Conservation (phyloP, 2,329 filamentous ascomycete genomes). For the Whalleya microplaca region DNA sequence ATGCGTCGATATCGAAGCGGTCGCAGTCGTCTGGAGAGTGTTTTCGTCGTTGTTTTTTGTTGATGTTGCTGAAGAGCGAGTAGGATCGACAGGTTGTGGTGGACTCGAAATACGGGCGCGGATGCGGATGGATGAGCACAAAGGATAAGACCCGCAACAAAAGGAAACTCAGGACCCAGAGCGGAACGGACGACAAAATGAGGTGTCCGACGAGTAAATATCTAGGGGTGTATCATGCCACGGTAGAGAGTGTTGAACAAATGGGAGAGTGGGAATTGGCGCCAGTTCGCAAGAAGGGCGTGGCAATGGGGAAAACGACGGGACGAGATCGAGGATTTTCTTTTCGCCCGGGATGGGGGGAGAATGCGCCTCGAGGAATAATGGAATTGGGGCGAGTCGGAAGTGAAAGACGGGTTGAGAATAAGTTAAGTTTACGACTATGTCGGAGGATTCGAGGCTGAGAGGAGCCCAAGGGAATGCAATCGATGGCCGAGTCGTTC, state of each 20-base stretch:
- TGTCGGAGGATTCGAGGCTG: constrained; percentile 30
- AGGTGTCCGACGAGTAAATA: constrained; percentile 18
- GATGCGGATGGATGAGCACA: constrained; percentile 26
- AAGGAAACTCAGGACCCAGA: constrained; percentile 27
- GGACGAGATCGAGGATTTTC: constrained; percentile 23
- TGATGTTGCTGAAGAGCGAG: constrained; percentile 4
- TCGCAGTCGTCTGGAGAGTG: constrained; percentile 15
- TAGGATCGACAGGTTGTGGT: constrained; percentile 14
- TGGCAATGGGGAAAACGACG: constrained; percentile 26
- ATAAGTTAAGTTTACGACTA: constrained; percentile 26
- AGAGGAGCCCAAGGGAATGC: constrained; percentile 16
- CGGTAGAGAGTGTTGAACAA: constrained; percentile 17
- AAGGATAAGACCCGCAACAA: constrained; percentile 34
- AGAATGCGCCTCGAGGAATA: constrained; percentile 35
- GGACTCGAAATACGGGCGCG: constrained; percentile 23
- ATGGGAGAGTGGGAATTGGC: constrained; percentile 13
- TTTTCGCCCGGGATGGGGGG: constrained; percentile 16
- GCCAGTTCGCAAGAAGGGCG: constrained; percentile 29
- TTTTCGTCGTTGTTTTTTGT: constrained; percentile 8
- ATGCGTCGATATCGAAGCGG: constrained; percentile 17
- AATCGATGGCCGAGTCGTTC: constrained; percentile 29
- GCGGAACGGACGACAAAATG: constrained; percentile 17
- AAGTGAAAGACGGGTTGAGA: constrained; percentile 25
- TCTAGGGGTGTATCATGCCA: constrained; percentile 18
- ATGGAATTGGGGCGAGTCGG: constrained; percentile 30